A percentile compares a stretch with the other conserved stretches of the same genome.
phyloP scores from a whole-genome alignment of 1,139 yeast species.

The Nakaseomyces bracarensis region DNA sequence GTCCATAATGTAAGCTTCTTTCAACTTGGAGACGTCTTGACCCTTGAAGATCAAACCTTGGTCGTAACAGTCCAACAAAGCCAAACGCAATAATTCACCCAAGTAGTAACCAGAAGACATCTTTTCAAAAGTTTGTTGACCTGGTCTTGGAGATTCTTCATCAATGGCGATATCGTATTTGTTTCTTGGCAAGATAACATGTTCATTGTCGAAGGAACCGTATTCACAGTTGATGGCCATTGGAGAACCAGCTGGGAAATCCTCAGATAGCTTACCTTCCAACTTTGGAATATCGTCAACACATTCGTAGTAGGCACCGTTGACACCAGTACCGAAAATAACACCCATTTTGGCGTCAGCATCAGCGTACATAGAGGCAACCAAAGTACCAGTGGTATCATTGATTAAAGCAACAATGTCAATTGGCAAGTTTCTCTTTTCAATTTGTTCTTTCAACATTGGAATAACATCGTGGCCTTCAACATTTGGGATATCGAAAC shows the following conservation, averaged over 20 bases:
- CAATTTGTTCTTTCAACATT: conserved; percentile 70
- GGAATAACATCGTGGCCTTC: conserved; percentile 95
- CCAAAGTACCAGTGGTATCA: conserved; percentile 95
- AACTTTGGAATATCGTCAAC: conserved; percentile 74
- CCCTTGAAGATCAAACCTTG: conserved; percentile 58
- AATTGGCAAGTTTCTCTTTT: conserved; percentile 61
- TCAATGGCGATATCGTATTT: conserved; percentile 78
- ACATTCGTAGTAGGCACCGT: conserved; percentile 89
- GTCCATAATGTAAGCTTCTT: conserved; percentile 65
- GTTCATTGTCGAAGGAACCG: conserved; percentile 95
- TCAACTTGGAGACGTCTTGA: conserved; percentile 57
- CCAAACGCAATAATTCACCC: conserved; percentile 83
- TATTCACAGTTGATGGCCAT: conserved; percentile 99
- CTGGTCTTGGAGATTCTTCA: conserved; percentile 86
- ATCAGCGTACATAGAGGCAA: conserved; percentile 90
- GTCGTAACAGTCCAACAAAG: conserved; percentile 62
- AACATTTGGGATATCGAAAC: conserved; percentile 86
- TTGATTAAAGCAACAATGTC: conserved; percentile 86
- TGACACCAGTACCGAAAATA: conserved; percentile 96
- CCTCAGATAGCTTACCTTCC: conserved; percentile 58
- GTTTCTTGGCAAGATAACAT: conserved; percentile 75
- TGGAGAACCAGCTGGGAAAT: conserved; percentile 53
- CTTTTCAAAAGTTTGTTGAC: conserved; percentile 92
- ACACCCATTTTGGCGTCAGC: conserved; percentile 87
- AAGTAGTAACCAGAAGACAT: conserved; percentile 96